Evolutionary conservation across 2,329 filamentous ascomycete genomes (phyloP).

Genomic region (Dactylellina haptotyla): DNA sequence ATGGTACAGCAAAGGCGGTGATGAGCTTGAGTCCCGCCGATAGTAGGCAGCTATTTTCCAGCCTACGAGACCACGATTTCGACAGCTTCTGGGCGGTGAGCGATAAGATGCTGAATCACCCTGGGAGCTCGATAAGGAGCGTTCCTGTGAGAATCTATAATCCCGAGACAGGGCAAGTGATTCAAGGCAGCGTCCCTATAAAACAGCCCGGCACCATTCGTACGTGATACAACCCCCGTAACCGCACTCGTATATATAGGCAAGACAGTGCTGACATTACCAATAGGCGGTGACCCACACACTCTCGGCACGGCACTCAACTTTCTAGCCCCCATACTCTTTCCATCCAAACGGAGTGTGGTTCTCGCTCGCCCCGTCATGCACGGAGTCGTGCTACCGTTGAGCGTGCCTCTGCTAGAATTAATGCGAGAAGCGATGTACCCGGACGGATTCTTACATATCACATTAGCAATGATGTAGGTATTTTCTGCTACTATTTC

Average conservation of each 20-base stretch:
- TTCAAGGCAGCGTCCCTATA: slow-evolving; percentile 57
- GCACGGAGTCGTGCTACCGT: slow-evolving; percentile 85
- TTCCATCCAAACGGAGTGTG: slow-evolving; percentile 84
- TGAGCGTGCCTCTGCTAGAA: slow-evolving; percentile 81
- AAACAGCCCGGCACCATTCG: slow-evolving; percentile 74
- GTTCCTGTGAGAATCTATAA: slow-evolving; percentile 91
- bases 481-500: slow-evolving; percentile 27
- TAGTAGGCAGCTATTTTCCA: slow-evolving; percentile 81
- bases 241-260: slow-evolving; percentile 58
- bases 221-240: slow-evolving; percentile 76
- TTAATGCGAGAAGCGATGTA: slow-evolving; percentile 84
- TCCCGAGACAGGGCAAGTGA: slow-evolving; percentile 68
- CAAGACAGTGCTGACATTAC: slow-evolving; percentile 57
- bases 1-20: slow-evolving; percentile 86
- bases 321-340: slow-evolving; percentile 78
- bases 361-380: slow-evolving; percentile 84
- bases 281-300: slow-evolving; percentile 65
- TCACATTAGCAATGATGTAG: slow-evolving; percentile 58
- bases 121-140: slow-evolving; percentile 77
- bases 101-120: slow-evolving; percentile 77
- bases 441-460: slow-evolving; percentile 76
- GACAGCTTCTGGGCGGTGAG: slow-evolving; percentile 77
- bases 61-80: slow-evolving; percentile 80
- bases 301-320: slow-evolving; percentile 83
- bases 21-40: slow-evolving; percentile 88